phyloP scores from a whole-genome alignment of 1,284 basidiomycete species.

The Apiotrichum gracile region DNA sequence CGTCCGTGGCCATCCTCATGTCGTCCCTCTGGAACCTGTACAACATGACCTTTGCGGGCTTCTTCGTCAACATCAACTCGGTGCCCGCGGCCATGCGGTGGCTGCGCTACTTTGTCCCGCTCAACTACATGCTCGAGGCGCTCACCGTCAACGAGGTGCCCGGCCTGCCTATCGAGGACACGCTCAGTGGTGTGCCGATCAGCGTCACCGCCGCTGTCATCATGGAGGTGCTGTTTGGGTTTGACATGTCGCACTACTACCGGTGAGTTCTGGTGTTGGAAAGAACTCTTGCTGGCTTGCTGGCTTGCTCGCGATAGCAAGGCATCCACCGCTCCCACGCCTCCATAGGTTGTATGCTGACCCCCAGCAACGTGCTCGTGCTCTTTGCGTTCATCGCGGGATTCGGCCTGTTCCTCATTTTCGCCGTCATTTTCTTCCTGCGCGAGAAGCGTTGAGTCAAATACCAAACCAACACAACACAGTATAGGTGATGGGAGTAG shows the following conservation, averaged over 20 bases:
- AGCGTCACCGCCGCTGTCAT: constrained; percentile 70
- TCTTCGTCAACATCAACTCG: constrained; percentile 63
- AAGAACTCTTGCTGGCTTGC: background rate
- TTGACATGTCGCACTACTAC: constrained; percentile 61
- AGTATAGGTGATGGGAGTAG: too few species aligned
- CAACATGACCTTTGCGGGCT: constrained; percentile 67
- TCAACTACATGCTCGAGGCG: constrained; percentile 66
- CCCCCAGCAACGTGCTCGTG: constrained; percentile 64
- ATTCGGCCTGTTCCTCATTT: constrained; percentile 62
- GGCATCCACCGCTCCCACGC: too few species aligned
- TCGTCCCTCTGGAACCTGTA: constrained; percentile 63
- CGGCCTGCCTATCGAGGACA: constrained; percentile 72
- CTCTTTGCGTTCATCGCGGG: constrained; percentile 76
- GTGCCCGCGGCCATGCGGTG: constrained; percentile 80
- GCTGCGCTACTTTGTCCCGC: constrained; percentile 61
- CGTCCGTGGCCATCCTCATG: constrained; percentile 79
- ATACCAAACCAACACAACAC: too few species aligned
- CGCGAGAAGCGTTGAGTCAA: constrained; percentile 57
- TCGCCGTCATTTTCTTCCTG: constrained; percentile 65
- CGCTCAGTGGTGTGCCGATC: constrained; percentile 71
- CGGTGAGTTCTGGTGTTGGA: constrained; percentile 44
- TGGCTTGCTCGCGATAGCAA: too few species aligned
- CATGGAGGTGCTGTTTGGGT: constrained; percentile 74
- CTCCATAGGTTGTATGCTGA: too few species aligned
- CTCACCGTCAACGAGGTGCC: constrained; percentile 82